Base-by-base conservation (phyloP, 2,329 filamentous ascomycete genomes). In the Beauveria pseudobassiana region DNA sequence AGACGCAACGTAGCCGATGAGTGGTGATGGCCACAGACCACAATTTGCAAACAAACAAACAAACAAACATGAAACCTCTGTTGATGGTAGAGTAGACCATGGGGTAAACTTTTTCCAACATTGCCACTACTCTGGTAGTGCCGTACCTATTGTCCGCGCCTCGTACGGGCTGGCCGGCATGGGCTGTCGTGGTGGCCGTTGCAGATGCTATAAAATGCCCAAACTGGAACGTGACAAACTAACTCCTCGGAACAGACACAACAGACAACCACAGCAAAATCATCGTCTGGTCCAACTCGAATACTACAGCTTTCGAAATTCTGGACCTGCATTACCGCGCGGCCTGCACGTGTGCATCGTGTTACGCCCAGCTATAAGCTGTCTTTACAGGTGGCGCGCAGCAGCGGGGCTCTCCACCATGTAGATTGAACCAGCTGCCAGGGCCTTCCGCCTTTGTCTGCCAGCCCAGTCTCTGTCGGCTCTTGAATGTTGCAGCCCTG, bases 381-480 rank as follows among this genome's bases (percentile, higher is more conserved):
- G 14, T 51, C 46, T 51, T 58, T 14, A 58, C 28, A 9, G 43
- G 24, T 45, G 16, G 18, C 40, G 26, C 53, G 42, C 42, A 6
- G 26, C 38, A 46, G 55, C 55, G 55, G 55, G 55, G 55, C 55
- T 42, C 30, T 58, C 55, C 55, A 58, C 55, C 55, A 58, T 38
- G 40, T 34, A 42, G 34, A 56, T 56, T 56, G 54, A 55, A 45
- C 42, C 24, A 24, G 22, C 22, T 24, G 22, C 22, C 22, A 34
- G 52, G 54, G 42, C 54, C 55, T 34, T 50, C 20, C 42, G n/a
- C 49, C 14, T 42, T 28, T n/a, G 34, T 28, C 46, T 51, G 34
- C 46, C 34, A 38, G 46, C 46, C 46, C 34, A 51, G 46, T 22
- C 56, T 59, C 46, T 4, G 34, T 43, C 46, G 43, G 56, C 56